Percentiles rank a stretch among this genome's conserved stretches.
Conservation (phyloP, 2,329 filamentous ascomycete genomes). For the Dendryphion nanum region DNA sequence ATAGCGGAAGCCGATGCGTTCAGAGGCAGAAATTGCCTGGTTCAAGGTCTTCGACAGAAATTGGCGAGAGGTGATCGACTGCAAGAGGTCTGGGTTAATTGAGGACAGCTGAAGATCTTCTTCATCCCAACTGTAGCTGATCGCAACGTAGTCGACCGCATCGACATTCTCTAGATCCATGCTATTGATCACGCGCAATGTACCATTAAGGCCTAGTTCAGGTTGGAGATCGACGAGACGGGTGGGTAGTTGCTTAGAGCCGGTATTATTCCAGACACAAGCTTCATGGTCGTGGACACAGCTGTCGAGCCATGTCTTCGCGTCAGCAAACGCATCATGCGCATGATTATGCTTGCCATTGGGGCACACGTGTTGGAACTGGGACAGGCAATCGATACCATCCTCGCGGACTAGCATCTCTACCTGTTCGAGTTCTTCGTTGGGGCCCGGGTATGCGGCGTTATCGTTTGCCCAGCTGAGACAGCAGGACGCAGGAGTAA, state of each 20-base stretch:
- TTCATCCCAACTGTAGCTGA: conserved; percentile 29
- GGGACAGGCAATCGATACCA: conserved; percentile 13
- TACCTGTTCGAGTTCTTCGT: conserved; percentile 26
- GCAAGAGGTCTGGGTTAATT: conserved; percentile 12
- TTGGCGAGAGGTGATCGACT: conserved; percentile 14
- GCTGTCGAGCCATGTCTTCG: conserved; percentile 29
- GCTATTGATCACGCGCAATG: conserved; percentile 24
- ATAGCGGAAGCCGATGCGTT: conserved; percentile 29
- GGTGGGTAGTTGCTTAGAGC: conserved; percentile 22
- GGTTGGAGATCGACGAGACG: conserved; percentile 31
- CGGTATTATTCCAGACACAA: conserved; percentile 15
- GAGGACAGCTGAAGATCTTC: conserved; percentile 20
- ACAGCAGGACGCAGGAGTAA: conserved; percentile 38
- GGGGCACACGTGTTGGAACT: conserved; percentile 7
- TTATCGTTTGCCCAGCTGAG: conserved; percentile 37
- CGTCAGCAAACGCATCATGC: conserved; percentile 11
- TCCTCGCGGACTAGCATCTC: conserved; percentile 22
- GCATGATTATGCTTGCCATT: conserved; percentile 2
- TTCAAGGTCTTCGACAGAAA: conserved; percentile 22
- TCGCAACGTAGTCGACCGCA: conserved; percentile 21
- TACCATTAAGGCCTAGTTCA: conserved; percentile 8
- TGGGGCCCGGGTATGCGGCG: conserved; percentile 29
- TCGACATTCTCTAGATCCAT: conserved; percentile 11
- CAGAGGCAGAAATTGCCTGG: conserved; percentile 25
- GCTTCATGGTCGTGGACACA: conserved; percentile 25